A percentile compares a stretch with the other conserved stretches of the same genome.
Conservation (phyloP, 305 asterid genomes). For the Withania somnifera region DNA sequence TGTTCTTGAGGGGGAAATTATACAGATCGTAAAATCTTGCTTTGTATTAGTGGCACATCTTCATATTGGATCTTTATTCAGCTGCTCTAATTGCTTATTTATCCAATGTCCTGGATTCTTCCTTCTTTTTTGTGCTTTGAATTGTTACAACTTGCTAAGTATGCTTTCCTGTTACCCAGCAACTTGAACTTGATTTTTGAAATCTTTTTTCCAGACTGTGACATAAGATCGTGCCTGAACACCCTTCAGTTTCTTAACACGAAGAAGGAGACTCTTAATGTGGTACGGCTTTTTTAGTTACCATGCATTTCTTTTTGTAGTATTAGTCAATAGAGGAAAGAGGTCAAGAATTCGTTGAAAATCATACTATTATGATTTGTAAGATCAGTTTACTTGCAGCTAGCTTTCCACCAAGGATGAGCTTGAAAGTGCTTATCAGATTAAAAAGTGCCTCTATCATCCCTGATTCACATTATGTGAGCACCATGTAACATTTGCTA, state of each 20-base stretch:
- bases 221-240: slow-evolving; percentile 91
- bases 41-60: neutral
- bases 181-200: neutral
- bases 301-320: neutral
- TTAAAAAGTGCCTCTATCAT: neutral
- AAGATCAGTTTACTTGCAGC: neutral
- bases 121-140: neutral
- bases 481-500: neutral
- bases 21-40: neutral
- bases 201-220: slow-evolving; percentile 50
- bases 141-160: neutral
- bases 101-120: neutral
- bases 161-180: neutral
- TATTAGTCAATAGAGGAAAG: neutral
- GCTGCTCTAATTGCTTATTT: neutral
- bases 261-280: slow-evolving; percentile 68
- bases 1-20: neutral
- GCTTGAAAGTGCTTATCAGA: neutral
- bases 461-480: neutral
- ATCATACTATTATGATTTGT: neutral
- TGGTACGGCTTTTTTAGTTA: slow-evolving; percentile 38
- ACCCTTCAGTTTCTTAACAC: slow-evolving; percentile 94
- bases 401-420: neutral
- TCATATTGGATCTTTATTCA: neutral
- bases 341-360: neutral